These are phyloP conservation scores for Claviceps fusiformis DNA, from an alignment of 2,329 filamentous ascomycete genomes.

Conservation along the genomic window DNA sequence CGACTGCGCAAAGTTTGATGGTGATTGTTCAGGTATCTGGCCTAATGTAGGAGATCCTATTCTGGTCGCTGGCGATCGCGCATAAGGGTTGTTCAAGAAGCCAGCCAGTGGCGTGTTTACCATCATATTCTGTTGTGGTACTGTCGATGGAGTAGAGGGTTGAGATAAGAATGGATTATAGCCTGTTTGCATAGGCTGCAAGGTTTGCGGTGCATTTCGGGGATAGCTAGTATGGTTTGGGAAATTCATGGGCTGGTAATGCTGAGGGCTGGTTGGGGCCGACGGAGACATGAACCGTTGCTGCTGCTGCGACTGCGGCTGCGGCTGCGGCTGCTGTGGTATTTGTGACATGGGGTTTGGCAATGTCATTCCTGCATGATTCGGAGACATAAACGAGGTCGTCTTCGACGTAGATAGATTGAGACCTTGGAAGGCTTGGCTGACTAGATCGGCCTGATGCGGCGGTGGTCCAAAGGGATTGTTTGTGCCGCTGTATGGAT, in stretches of 20 bases:
- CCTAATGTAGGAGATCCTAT: constrained; percentile 36
- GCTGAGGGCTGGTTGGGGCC: constrained; percentile 25
- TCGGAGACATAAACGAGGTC: constrained; percentile 38
- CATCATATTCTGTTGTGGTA: constrained; percentile 26
- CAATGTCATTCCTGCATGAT: constrained; percentile 43
- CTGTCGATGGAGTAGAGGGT: constrained; percentile 17
- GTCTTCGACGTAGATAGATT: constrained; percentile 46
- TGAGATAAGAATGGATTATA: constrained; percentile 41
- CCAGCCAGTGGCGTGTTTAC: constrained; percentile 25
- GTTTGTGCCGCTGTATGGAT: constrained; percentile 40
- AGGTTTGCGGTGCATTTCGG: constrained; percentile 17
- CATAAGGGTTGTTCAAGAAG: constrained; percentile 33
- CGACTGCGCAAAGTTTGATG: constrained; percentile 32
- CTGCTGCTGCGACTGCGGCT: constrained; percentile 22
- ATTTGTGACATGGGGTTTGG: background rate
- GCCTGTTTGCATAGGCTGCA: constrained; percentile 26
- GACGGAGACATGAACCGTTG: constrained; percentile 26
- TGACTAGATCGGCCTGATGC: constrained; percentile 30
- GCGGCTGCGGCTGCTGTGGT: constrained; percentile 23
- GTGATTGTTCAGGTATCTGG: constrained; percentile 39
- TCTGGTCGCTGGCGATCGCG: constrained; percentile 34
- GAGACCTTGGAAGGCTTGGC: constrained; percentile 63
- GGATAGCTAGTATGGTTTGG: constrained; percentile 31
- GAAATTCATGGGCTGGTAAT: constrained; percentile 24
- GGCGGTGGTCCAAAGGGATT: constrained; percentile 55